Evolutionary conservation across 225 moss, liverwort and hornwort species (phyloP).

Genomic region (Lunularia cruciata): DNA sequence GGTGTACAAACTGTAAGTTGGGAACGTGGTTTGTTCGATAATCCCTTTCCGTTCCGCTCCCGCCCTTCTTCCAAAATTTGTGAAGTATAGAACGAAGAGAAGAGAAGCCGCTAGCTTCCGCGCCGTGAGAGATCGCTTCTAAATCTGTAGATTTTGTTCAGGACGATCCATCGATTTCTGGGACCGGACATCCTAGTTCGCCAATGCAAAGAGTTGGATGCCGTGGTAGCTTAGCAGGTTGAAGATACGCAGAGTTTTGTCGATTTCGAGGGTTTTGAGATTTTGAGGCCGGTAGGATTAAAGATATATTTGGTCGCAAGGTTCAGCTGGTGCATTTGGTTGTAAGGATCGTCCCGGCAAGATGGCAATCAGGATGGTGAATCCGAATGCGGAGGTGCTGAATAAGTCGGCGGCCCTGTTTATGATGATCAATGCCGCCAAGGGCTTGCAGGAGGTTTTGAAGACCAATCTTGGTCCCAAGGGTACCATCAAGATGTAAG

Average conservation of each 20-base stretch:
- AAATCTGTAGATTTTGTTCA: too few species aligned
- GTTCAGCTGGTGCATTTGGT: background rate
- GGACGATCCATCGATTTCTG: too few species aligned
- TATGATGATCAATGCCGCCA: conserved; percentile 95
- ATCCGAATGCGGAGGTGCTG: conserved; percentile 89
- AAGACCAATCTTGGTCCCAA: conserved; percentile 97
- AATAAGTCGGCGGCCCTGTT: conserved; percentile 91
- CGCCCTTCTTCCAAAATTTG: too few species aligned
- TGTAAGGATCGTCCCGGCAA: background rate
- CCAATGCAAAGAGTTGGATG: too few species aligned
- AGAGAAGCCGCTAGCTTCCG: too few species aligned
- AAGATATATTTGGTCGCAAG: background rate
- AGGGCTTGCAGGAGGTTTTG: conserved; percentile 88
- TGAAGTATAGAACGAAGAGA: too few species aligned
- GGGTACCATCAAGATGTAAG: conserved; percentile 93
- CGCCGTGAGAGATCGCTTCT: too few species aligned
- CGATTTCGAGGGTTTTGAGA: conserved; percentile 4
- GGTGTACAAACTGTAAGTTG: too few species aligned
- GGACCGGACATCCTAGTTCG: too few species aligned
- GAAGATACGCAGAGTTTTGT: background rate
- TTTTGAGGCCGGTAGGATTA: background rate
- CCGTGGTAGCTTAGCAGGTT: too few species aligned
- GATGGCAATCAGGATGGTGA: conserved; percentile 84
- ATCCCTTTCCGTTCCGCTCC: too few species aligned
- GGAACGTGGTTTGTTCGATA: too few species aligned